Evolutionary conservation across 345 rosid species (phyloP).

Genomic region (Citrus unshiu): DNA sequence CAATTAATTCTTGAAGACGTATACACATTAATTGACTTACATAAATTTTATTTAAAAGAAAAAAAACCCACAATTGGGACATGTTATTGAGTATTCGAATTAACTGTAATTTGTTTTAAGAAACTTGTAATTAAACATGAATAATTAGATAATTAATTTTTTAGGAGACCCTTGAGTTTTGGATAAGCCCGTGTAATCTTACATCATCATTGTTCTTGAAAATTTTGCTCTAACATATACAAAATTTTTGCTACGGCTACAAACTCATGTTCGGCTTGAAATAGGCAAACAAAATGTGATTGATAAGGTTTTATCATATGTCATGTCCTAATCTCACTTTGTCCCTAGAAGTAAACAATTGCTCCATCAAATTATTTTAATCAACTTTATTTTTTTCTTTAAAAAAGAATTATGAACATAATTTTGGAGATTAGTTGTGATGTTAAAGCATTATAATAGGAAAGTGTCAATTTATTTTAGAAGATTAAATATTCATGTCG

Average conservation of each 20-base stretch:
- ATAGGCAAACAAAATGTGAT: neutral
- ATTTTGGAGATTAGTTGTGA: neutral
- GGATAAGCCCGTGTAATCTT: no score
- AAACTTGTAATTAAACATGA: neutral
- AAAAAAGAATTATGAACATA: neutral
- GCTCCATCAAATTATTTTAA: neutral
- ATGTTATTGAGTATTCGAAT: no score
- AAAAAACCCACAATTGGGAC: no score
- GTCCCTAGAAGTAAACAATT: neutral
- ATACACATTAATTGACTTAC: no score
- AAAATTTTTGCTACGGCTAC: neutral
- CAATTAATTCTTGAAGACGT: no score
- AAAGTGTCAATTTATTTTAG: neutral
- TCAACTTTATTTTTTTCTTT: neutral
- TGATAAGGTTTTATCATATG: neutral
- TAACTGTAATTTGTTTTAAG: neutral
- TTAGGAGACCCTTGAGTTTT: no score
- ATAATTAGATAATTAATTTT: no score
- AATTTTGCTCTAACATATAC: no score
- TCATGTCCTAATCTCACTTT: neutral
- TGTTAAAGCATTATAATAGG: neutral
- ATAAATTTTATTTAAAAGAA: no score
- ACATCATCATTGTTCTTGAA: no score
- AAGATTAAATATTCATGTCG: conserved; percentile 17
- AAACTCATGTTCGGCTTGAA: neutral